These are phyloP conservation scores for Yarrowia sp. DNA, from an alignment of 805 yeast species.

Conservation along the genomic window DNA sequence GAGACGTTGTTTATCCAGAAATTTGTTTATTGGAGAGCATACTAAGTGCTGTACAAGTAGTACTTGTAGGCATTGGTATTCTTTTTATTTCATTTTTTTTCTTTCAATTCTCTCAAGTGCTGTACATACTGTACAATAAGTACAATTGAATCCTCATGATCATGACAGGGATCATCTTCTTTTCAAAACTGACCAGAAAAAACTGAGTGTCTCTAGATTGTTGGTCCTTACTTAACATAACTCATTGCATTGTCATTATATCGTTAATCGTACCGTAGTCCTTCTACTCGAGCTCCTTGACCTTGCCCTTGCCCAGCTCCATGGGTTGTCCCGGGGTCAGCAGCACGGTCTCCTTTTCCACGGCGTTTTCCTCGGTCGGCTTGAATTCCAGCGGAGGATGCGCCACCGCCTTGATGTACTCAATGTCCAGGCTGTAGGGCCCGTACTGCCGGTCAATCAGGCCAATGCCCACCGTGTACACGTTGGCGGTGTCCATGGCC, in stretches of 20 bases:
- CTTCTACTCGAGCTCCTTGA: slow-evolving; percentile 17
- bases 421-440: slow-evolving; percentile 71
- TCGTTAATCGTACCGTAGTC: background rate
- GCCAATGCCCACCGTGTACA: slow-evolving; percentile 79
- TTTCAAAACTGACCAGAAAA: too few species aligned
- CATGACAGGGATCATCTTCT: too few species aligned
- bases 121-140: too few species aligned
- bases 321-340: slow-evolving; percentile 30
- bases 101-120: too few species aligned
- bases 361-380: slow-evolving; percentile 15
- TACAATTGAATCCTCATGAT: too few species aligned
- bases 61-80: too few species aligned
- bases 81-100: too few species aligned
- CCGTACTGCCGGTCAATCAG: slow-evolving; percentile 80
- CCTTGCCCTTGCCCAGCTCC: slow-evolving; percentile 28
- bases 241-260: slow-evolving; percentile 10
- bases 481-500: slow-evolving; percentile 65
- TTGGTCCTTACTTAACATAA: background rate
- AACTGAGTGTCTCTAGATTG: too few species aligned
- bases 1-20: too few species aligned
- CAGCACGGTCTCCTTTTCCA: slow-evolving; percentile 4
- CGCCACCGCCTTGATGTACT: slow-evolving; percentile 69
- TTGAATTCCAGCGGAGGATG: slow-evolving; percentile 35
- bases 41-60: too few species aligned
- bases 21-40: too few species aligned